phyloP scores from a whole-genome alignment of 768 basidiomycete species.

The Lactarius indigo region DNA sequence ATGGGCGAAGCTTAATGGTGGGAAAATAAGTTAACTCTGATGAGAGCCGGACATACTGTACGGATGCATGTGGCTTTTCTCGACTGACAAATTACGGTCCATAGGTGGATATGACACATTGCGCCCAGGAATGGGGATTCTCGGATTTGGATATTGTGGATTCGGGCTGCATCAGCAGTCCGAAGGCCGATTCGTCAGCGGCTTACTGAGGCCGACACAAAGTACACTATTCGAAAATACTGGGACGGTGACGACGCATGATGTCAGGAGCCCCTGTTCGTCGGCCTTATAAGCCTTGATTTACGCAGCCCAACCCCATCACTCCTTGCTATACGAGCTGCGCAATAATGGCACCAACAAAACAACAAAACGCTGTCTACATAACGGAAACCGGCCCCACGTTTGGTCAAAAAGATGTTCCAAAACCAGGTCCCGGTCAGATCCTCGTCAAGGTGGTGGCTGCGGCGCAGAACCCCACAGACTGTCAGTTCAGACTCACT shows the following conservation, averaged over 20 bases:
- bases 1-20: too few species aligned
- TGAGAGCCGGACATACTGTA: too few species aligned
- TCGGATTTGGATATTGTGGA: too few species aligned
- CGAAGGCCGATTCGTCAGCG: background rate
- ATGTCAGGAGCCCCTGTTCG: background rate
- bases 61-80: too few species aligned
- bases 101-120: too few species aligned
- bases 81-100: too few species aligned
- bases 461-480: constrained; percentile 16
- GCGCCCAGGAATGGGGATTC: too few species aligned
- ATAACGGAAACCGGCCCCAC: constrained; percentile 3
- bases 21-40: too few species aligned
- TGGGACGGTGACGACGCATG: too few species aligned
- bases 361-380: constrained; percentile 13
- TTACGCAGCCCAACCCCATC: background rate
- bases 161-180: too few species aligned
- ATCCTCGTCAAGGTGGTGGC: constrained; percentile 17
- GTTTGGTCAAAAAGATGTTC: constrained; percentile 9
- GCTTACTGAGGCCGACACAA: background rate
- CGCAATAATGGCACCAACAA: constrained; percentile 9
- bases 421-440: constrained; percentile 10
- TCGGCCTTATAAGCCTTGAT: background rate
- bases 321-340: too few species aligned
- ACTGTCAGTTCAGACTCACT: constrained; percentile 4
- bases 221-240: too few species aligned